Evolutionary conservation across 2,329 filamentous ascomycete species (phyloP).

Genomic region (Diaporthe sp.): DNA sequence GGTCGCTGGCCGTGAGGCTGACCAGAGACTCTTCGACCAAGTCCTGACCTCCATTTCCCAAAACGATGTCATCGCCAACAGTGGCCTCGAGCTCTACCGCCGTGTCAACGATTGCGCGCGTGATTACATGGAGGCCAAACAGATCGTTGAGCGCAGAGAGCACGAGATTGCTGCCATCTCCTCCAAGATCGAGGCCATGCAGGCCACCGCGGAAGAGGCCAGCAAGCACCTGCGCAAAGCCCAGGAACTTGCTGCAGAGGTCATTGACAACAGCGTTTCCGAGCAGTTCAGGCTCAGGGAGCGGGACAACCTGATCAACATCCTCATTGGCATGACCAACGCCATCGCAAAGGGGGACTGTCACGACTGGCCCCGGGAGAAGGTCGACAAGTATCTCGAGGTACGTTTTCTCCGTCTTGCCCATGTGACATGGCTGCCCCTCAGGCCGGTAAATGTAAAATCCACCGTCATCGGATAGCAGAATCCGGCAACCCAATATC

Average conservation of each 20-base stretch:
- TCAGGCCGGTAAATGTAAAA: too few species aligned
- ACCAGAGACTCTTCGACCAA: conserved; percentile 6
- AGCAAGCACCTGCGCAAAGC: not conserved
- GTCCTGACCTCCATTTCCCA: conserved; percentile 1
- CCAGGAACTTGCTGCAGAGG: not conserved
- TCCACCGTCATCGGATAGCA: not conserved
- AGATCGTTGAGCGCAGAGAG: conserved; percentile 14
- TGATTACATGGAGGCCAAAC: conserved; percentile 12
- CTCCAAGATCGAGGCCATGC: conserved; percentile 6
- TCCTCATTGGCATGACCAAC: not conserved
- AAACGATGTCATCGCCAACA: conserved; percentile 12
- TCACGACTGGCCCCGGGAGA: conserved; percentile 4
- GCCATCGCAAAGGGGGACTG: not conserved
- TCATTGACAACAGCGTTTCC: conserved; percentile 1
- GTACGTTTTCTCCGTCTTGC: not conserved
- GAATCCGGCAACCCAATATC: not conserved
- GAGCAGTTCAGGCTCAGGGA: conserved; percentile 10
- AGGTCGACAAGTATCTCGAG: conserved; percentile 22
- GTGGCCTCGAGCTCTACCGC: not conserved
- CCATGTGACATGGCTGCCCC: not conserved
- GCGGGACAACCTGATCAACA: not conserved
- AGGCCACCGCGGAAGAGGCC: conserved; percentile 9
- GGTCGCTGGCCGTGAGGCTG: not conserved
- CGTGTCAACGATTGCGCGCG: conserved; percentile 7
- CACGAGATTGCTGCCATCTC: conserved; percentile 27